Percentiles rank a stretch among this genome's conserved stretches.
These are phyloP conservation scores for Arctostaphylos glauca DNA, from an alignment of 148 eudicot species.

Conservation along the genomic window DNA sequence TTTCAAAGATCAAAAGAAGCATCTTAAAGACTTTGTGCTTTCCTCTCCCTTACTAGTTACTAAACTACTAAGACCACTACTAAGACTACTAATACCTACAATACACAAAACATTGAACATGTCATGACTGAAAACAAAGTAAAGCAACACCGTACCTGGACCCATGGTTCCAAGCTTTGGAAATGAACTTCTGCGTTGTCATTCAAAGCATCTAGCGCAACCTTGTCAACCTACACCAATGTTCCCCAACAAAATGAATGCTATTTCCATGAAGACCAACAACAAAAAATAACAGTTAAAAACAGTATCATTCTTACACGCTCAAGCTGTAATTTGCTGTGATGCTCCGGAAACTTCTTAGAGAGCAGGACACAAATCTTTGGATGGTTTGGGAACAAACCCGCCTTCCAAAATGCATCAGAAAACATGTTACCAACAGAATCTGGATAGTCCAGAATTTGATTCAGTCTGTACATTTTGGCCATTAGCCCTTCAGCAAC, in stretches of 20 bases:
- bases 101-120: neutral
- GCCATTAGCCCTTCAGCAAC: constrained; percentile 98
- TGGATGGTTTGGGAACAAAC: constrained; percentile 80
- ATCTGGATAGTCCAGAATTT: constrained; percentile 90
- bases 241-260: constrained; percentile 6
- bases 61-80: no score
- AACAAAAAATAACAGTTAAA: neutral
- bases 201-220: constrained; percentile 77
- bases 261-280: constrained; percentile 15
- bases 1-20: neutral
- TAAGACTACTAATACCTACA: neutral
- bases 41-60: neutral
- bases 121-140: neutral
- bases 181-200: constrained; percentile 83
- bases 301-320: constrained; percentile 51
- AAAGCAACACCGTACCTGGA: constrained; percentile 55
- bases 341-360: constrained; percentile 95
- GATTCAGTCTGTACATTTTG: constrained; percentile 89
- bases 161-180: constrained; percentile 95
- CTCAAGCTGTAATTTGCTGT: constrained; percentile 82
- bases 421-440: constrained; percentile 64
- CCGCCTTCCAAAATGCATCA: constrained; percentile 90
- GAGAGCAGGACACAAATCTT: constrained; percentile 78
- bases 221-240: constrained; percentile 73
- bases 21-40: neutral